phyloP scores from a whole-genome alignment of 2,329 filamentous ascomycete species.

The Trichoderma guizhouense region DNA sequence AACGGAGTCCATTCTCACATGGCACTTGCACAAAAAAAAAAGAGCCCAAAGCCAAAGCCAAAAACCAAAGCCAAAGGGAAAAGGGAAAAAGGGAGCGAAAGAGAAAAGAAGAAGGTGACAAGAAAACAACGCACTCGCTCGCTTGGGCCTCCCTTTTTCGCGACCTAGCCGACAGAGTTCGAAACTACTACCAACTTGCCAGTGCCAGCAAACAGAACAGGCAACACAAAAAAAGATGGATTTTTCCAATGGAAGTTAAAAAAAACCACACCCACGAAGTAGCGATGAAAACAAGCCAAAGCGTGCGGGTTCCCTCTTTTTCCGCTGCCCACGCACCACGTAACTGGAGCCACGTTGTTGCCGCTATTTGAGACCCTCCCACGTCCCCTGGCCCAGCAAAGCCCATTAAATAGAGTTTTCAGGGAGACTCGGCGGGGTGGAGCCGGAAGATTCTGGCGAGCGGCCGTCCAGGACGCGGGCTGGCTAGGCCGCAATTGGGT shows the following conservation, averaged over 20 bases:
- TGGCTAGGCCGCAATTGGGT: neutral
- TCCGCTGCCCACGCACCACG: neutral
- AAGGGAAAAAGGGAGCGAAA: neutral
- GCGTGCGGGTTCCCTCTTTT: neutral
- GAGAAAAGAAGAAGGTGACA: neutral
- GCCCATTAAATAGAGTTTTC: slow-evolving; percentile 19
- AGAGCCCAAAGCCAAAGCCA: no score
- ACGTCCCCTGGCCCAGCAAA: neutral
- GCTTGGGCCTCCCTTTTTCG: neutral
- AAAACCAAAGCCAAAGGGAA: no score
- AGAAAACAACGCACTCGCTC: neutral
- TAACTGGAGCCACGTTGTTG: slow-evolving; percentile 19
- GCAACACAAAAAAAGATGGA: neutral
- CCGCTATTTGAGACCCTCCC: neutral
- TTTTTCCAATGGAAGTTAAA: neutral
- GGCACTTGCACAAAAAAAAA: neutral
- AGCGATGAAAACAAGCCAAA: neutral
- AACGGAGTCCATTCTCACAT: neutral
- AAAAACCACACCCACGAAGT: neutral
- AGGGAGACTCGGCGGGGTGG: slow-evolving; percentile 9
- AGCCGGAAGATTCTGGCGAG: slow-evolving; percentile 13
- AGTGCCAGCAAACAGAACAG: neutral
- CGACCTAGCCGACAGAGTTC: neutral
- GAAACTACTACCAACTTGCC: neutral
- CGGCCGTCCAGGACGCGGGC: neutral